These are phyloP conservation scores for Heimioporus retisporus DNA, from an alignment of 1,284 basidiomycete genomes.

Conservation along the genomic window DNA sequence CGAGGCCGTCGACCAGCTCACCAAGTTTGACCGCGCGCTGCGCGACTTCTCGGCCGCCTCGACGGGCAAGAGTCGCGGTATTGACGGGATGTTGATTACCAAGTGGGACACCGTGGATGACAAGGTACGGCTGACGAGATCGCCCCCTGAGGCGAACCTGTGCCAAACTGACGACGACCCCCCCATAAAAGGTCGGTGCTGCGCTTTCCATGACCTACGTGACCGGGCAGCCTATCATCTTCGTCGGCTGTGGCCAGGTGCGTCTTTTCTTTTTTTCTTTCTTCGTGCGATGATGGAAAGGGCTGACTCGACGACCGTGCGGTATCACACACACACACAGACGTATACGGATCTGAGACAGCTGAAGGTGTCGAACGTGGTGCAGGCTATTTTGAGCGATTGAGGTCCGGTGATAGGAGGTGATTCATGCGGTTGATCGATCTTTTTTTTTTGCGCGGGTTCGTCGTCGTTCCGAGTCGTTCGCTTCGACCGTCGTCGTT, in stretches of 20 bases:
- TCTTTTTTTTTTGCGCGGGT: no score
- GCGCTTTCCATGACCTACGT: slow-evolving; percentile 98
- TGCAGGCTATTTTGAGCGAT: slow-evolving; percentile 88
- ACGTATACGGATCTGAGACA: slow-evolving; percentile 96
- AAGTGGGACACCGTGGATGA: slow-evolving; percentile 99
- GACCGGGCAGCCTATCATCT: slow-evolving; percentile 96
- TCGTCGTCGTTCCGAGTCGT: no score
- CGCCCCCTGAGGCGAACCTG: neutral
- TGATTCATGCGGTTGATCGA: no score
- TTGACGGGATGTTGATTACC: slow-evolving; percentile 96
- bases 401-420: no score
- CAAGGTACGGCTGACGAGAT: slow-evolving; percentile 63
- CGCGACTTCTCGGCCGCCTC: slow-evolving; percentile 87
- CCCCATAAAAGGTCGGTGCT: slow-evolving; percentile 96
- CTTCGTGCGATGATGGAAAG: slow-evolving; percentile 8
- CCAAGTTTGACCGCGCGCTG: slow-evolving; percentile 93
- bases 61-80: slow-evolving; percentile 81
- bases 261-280: slow-evolving; percentile 46
- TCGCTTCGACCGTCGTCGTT: no score
- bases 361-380: slow-evolving; percentile 91
- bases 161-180: no score
- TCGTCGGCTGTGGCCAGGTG: slow-evolving; percentile 96
- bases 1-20: slow-evolving; percentile 95
- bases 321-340: no score
- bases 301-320: slow-evolving; percentile 23